Percentiles rank a stretch among this genome's conserved stretches.
phyloP scores from a whole-genome alignment of 164 flowering plant genomes.

The Vitis amurensis region DNA sequence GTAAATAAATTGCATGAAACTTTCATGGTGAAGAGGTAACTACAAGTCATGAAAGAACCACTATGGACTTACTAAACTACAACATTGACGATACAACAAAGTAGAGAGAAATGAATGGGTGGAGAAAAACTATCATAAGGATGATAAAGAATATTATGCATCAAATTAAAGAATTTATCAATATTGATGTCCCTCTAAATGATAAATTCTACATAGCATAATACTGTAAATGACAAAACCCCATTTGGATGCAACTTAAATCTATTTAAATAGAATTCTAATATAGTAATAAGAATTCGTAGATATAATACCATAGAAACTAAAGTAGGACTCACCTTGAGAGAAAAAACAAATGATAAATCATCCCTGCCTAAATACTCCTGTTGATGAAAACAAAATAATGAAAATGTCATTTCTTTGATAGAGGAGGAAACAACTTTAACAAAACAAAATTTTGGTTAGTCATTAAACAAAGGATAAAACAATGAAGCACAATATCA shows the following conservation, averaged over 20 bases:
- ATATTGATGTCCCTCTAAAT: background rate
- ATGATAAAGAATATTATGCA: background rate
- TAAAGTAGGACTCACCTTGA: constrained; percentile 52
- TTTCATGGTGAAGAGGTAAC: background rate
- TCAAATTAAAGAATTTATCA: background rate
- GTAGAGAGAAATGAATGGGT: background rate
- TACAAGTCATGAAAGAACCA: background rate
- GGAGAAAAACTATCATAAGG: background rate
- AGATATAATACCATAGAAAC: background rate
- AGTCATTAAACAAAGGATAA: background rate
- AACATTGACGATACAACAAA: background rate
- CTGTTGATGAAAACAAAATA: constrained; percentile 32
- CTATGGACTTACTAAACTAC: background rate
- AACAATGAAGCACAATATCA: background rate
- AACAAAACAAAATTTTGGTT: background rate
- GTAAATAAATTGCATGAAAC: background rate
- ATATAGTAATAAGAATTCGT: background rate
- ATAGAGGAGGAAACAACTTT: background rate
- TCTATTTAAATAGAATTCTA: background rate
- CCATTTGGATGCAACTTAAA: background rate
- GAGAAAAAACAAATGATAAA: constrained; percentile 77
- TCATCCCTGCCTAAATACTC: constrained; percentile 88
- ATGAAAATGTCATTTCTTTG: constrained; percentile 2
- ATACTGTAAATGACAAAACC: background rate
- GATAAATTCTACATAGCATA: background rate